A percentile compares a stretch with the other conserved stretches of the same genome.
Evolutionary conservation across 2,329 filamentous ascomycete species (phyloP).

Genomic region (Amylocarpus encephaloides): DNA sequence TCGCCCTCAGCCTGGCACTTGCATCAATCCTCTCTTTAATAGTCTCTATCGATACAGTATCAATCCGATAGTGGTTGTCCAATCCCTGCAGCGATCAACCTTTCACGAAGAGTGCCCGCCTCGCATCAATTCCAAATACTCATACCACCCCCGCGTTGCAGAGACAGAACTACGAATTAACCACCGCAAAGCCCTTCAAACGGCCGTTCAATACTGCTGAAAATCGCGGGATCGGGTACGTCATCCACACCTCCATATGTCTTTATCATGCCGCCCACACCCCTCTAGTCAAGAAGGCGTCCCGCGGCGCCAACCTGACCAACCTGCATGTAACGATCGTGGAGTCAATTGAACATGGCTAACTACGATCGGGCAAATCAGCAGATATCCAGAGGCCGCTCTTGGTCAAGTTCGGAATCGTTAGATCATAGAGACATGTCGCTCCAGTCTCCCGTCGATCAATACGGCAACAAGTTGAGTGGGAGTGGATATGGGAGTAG

Average conservation of each 20-base stretch:
- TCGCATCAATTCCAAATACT: slow-evolving; percentile 21
- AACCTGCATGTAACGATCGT: neutral
- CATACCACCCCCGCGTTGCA: slow-evolving; percentile 11
- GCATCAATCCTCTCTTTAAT: neutral
- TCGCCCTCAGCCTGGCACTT: neutral
- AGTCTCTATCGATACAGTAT: neutral
- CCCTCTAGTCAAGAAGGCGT: neutral
- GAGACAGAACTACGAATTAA: slow-evolving; percentile 4
- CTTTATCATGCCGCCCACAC: neutral
- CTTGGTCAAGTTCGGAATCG: slow-evolving; percentile 3
- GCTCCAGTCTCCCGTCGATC: slow-evolving; percentile 24
- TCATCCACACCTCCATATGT: slow-evolving; percentile 12
- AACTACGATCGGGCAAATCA: slow-evolving; percentile 12
- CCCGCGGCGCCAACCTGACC: neutral
- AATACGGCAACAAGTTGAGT: slow-evolving; percentile 25
- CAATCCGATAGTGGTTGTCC: slow-evolving; percentile 1
- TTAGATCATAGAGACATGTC: slow-evolving; percentile 21
- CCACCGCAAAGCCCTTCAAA: slow-evolving; percentile 6
- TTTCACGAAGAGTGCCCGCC: neutral
- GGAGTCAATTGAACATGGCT: slow-evolving; percentile 15
- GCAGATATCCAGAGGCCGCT: slow-evolving; percentile 3
- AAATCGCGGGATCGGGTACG: slow-evolving; percentile 12
- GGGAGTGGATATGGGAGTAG: slow-evolving; percentile 28
- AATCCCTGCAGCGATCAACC: slow-evolving; percentile 2
- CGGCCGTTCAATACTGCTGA: slow-evolving; percentile 4